Base-by-base conservation (phyloP, 164 flowering plant species). In the Berberis vulgaris region DNA sequence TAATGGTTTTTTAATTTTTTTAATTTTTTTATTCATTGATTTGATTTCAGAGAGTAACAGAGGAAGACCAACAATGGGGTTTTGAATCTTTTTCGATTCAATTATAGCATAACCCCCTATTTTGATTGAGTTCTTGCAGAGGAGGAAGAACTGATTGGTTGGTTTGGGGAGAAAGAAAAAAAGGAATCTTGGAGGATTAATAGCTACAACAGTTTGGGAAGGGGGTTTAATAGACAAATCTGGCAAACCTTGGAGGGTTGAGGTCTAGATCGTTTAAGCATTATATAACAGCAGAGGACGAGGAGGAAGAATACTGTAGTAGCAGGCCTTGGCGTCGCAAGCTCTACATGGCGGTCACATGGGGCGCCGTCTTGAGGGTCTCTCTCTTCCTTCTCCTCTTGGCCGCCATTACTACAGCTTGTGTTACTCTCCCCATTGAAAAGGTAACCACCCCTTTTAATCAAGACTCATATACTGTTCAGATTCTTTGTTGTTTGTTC, bases 361-460 rank as follows among this genome's bases (percentile, higher is more conserved):
- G 83, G 84, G 60, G 65, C 7, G 79, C 86, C 43, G 66, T 78
- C 45, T 65, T 80, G 54, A 73, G 85, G 63, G 68, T 82, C 73
- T 57, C 81, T 64, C 74, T 87, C 44, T 70, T 87, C 44, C 73
- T 85, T 61, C 68, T 82, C 43, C 84, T 87, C 45, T 1, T 79
- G 5, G 81, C 78, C 5, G 86, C 86, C 57, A 74, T 82, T 56
- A 62, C 73, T 61, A 61, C 73, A 43, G 94, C 90, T 58, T 83
- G 76, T 61, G 66, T 81, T 59, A 82, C 88, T 45, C 88, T 87
- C 63, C 94, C 89, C 47, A 69, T 87, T 42, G 90, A 87, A 67
- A 77, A 87, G 94, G 94, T 87, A 0, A 7, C 2, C 0, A 53
- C 47, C 66, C 64, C 8, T 44, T 59, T 40, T 58, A 44, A 58